phyloP scores from a whole-genome alignment of 805 yeast genomes.

The Naumovozyma castellii region DNA sequence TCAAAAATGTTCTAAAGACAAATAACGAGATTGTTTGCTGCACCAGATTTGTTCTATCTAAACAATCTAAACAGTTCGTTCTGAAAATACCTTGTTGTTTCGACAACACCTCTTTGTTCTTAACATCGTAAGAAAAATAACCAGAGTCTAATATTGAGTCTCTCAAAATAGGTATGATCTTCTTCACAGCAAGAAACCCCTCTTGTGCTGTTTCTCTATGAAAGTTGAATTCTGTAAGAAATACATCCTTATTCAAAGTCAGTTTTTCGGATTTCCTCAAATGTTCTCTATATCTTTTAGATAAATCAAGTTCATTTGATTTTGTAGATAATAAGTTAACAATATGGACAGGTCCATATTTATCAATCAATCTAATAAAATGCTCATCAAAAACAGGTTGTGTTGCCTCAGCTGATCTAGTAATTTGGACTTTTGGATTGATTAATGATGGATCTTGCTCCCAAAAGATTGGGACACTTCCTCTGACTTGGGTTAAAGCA shows the following conservation, averaged over 20 bases:
- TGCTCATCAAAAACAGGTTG: conserved; percentile 84
- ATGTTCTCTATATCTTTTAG: conserved; percentile 55
- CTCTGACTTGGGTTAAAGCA: conserved; percentile 81
- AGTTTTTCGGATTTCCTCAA: conserved; percentile 33
- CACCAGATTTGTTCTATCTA: conserved; percentile 85
- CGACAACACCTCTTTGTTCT: conserved; percentile 42
- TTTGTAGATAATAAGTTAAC: conserved; percentile 77
- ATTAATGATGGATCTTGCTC: conserved; percentile 88
- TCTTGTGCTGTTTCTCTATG: conserved; percentile 85
- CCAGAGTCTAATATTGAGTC: conserved; percentile 69
- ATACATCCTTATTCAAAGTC: conserved; percentile 28
- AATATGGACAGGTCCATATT: conserved; percentile 79
- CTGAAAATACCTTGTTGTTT: conserved; percentile 87
- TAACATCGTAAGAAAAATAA: conserved; percentile 65
- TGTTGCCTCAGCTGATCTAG: conserved; percentile 84
- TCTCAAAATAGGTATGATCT: conserved; percentile 52
- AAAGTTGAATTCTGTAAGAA: conserved; percentile 81
- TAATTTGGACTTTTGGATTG: conserved; percentile 77
- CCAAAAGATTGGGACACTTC: conserved; percentile 95
- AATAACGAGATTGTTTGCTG: conserved; percentile 73
- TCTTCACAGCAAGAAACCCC: conserved; percentile 74
- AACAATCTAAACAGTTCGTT: conserved; percentile 87
- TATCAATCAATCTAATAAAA: conserved; percentile 55
- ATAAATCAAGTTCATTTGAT: conserved; percentile 62
- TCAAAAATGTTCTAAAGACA: conserved; percentile 48